Percentiles rank a stretch among this genome's conserved stretches.
Conservation (phyloP, 2,329 filamentous ascomycete species). For the Trichophaea hybrida region DNA sequence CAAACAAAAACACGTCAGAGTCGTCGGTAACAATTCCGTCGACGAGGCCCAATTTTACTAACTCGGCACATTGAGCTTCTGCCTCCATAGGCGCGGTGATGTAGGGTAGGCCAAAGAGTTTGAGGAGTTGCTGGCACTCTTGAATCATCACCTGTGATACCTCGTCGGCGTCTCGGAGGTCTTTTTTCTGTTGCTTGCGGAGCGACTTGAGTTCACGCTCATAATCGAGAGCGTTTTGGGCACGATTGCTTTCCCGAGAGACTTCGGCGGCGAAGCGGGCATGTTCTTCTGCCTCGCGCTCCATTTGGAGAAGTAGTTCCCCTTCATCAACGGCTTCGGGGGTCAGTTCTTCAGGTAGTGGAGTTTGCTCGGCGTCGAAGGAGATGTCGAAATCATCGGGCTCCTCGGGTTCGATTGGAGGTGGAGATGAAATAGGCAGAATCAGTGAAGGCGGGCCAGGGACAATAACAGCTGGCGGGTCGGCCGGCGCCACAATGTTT, state of each 20-base stretch:
- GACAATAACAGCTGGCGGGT: too few species aligned
- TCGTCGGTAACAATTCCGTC: constrained; percentile 98
- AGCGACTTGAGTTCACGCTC: constrained; percentile 76
- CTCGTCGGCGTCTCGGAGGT: constrained; percentile 88
- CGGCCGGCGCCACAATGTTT: too few species aligned
- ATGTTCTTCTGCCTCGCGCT: constrained; percentile 83
- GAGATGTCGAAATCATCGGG: constrained; percentile 28
- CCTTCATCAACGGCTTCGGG: constrained; percentile 59
- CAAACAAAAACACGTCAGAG: constrained; percentile 91
- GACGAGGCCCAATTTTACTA: constrained; percentile 72
- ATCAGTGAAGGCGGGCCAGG: neutral
- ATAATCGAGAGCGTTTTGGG: constrained; percentile 8
- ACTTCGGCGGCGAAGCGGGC: constrained; percentile 60
- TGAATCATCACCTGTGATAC: constrained; percentile 91
- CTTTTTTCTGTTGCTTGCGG: constrained; percentile 89
- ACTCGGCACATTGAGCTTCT: constrained; percentile 89
- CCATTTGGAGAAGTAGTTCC: constrained; percentile 72
- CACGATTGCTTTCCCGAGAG: constrained; percentile 6
- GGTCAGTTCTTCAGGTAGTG: constrained; percentile 26
- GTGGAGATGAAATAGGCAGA: neutral
- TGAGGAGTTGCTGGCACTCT: constrained; percentile 82
- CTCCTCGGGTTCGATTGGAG: constrained; percentile 8
- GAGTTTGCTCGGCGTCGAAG: constrained; percentile 10
- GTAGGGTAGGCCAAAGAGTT: constrained; percentile 86
- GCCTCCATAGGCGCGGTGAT: constrained; percentile 98